Conservation (phyloP, 225 moss, liverwort and hornwort species). For the Sphagnum tenellum region DNA sequence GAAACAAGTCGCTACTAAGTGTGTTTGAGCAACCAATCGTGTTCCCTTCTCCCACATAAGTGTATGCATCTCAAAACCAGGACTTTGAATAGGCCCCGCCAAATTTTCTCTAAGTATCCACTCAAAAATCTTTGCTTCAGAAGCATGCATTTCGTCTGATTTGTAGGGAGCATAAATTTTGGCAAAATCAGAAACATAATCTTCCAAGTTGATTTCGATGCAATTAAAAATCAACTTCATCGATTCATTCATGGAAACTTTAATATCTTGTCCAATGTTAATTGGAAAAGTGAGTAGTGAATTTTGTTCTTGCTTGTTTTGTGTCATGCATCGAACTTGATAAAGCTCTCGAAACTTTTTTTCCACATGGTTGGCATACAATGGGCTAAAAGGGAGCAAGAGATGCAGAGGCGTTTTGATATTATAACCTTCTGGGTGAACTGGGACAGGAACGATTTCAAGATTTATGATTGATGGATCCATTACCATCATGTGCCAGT, state of each 20-base stretch:
- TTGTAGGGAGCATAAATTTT: slow-evolving; percentile 34
- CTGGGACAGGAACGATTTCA: slow-evolving; percentile 25
- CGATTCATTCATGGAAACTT: slow-evolving; percentile 24
- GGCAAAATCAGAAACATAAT: slow-evolving; percentile 38
- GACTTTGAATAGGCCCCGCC: slow-evolving; percentile 3
- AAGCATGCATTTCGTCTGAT: slow-evolving; percentile 14
- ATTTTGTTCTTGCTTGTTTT: no score
- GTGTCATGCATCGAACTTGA: background rate
- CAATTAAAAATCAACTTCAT: slow-evolving; percentile 23
- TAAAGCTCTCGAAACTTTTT: slow-evolving; percentile 27
- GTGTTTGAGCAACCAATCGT: slow-evolving; percentile 35
- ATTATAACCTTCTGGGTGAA: slow-evolving; percentile 52
- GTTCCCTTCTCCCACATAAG: slow-evolving; percentile 42
- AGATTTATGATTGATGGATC: slow-evolving; percentile 26
- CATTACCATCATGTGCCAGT: slow-evolving; percentile 28
- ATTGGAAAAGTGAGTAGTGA: no score
- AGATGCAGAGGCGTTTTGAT: slow-evolving; percentile 30
- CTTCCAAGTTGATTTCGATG: slow-evolving; percentile 29
- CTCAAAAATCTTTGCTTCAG: slow-evolving; percentile 44
- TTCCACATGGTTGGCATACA: slow-evolving; percentile 32
- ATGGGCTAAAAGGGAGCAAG: slow-evolving; percentile 35
- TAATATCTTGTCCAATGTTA: slow-evolving; percentile 12
- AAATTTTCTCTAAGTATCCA: slow-evolving; percentile 47
- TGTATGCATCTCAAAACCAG: slow-evolving; percentile 26
- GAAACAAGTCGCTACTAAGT: slow-evolving; percentile 32